Evolutionary conservation across 768 basidiomycete species (phyloP).

Genomic region (Suillus alpinus): DNA sequence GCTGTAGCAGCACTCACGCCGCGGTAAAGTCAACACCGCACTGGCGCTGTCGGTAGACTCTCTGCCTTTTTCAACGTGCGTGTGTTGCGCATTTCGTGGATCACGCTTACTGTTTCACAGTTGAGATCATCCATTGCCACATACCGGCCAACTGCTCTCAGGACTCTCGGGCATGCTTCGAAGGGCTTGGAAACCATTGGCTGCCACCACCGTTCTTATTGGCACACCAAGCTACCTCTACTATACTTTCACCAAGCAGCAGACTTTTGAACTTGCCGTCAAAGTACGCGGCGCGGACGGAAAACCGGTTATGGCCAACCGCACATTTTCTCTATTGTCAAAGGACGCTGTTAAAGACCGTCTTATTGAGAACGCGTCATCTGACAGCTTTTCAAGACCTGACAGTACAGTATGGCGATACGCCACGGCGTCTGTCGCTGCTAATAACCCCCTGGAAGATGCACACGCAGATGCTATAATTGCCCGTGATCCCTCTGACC

Average conservation of each 20-base stretch:
- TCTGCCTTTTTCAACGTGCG: not conserved
- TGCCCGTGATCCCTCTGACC: constrained; percentile 56
- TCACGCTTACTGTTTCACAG: not conserved
- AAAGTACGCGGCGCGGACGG: constrained; percentile 57
- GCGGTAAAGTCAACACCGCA: not conserved
- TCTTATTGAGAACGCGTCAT: constrained; percentile 52
- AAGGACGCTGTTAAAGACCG: constrained; percentile 53
- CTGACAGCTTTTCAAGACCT: constrained; percentile 45
- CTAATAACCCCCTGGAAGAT: constrained; percentile 93
- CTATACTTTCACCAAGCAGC: constrained; percentile 44
- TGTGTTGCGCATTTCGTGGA: not conserved
- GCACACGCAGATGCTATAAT: constrained; percentile 72
- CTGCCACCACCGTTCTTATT: constrained; percentile 50
- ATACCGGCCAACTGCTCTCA: not conserved
- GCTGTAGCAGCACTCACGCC: not conserved
- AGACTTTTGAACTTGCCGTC: constrained; percentile 60
- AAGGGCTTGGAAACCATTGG: constrained; percentile 66
- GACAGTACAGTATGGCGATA: constrained; percentile 68
- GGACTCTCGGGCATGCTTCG: constrained; percentile 46
- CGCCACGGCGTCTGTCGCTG: constrained; percentile 74
- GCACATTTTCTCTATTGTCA: constrained; percentile 54
- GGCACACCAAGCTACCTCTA: constrained; percentile 60
- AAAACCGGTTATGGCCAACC: constrained; percentile 50
- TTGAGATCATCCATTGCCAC: not conserved
- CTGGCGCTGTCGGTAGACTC: not conserved